Percentiles rank a stretch among this genome's conserved stretches.
These are phyloP conservation scores for Periconia macrospinosa DNA, from an alignment of 2,329 filamentous ascomycete species.

Conservation along the genomic window DNA sequence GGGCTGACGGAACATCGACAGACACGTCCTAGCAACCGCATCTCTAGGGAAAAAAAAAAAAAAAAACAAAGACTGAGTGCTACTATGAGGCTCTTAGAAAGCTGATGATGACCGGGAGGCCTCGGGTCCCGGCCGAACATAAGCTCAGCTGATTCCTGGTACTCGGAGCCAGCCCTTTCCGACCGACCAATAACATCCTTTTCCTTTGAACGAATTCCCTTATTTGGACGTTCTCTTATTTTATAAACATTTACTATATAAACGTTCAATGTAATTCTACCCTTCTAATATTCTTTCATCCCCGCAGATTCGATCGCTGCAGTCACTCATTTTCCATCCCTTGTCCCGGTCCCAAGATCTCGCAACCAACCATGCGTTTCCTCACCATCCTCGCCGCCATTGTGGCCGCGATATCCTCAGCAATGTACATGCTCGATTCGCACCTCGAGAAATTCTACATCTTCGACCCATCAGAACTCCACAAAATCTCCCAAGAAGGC, in stretches of 20 bases:
- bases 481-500: slow-evolving; percentile 67
- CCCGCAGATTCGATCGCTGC: background rate
- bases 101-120: background rate
- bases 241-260: background rate
- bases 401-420: slow-evolving; percentile 23
- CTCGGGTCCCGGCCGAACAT: background rate
- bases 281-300: background rate
- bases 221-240: background rate
- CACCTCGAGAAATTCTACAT: slow-evolving; percentile 63
- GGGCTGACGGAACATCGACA: background rate
- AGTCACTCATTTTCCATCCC: background rate
- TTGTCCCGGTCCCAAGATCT: background rate
- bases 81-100: background rate
- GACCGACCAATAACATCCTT: background rate
- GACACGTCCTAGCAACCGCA: background rate
- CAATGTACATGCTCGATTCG: slow-evolving; percentile 32
- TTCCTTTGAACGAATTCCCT: background rate
- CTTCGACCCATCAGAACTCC: slow-evolving; percentile 69
- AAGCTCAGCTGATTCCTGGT: background rate
- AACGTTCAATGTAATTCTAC: background rate
- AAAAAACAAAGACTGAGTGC: background rate
- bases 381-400: slow-evolving; percentile 24
- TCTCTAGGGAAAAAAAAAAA: background rate
- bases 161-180: background rate
- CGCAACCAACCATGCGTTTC: slow-evolving; percentile 11